Evolutionary conservation across 129 eudicot species (phyloP).

Genomic region (Arctium lappa): DNA sequence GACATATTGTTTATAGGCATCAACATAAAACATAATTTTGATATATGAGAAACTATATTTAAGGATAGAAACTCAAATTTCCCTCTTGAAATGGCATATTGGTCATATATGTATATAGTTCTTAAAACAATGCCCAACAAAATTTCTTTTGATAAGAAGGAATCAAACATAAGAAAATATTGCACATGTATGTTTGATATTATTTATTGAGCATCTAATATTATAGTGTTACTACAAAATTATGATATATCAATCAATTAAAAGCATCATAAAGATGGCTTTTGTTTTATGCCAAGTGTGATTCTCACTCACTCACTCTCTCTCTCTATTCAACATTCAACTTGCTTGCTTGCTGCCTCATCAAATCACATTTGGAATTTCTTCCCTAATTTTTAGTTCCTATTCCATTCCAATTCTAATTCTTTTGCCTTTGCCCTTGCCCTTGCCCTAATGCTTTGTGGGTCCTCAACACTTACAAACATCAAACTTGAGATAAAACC

Average conservation of each 20-base stretch:
- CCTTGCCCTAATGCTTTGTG: constrained; percentile 45
- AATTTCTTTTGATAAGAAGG: background rate
- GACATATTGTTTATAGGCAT: background rate
- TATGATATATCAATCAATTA: background rate
- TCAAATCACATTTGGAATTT: constrained; percentile 31
- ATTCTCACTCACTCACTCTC: constrained; percentile 17
- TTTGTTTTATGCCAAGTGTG: constrained; percentile 35
- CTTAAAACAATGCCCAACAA: background rate
- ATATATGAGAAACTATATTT: too few relatives aligned
- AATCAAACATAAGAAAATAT: background rate
- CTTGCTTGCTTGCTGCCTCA: background rate
- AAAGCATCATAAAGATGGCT: constrained; percentile 20
- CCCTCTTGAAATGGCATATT: background rate
- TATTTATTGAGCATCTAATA: constrained; percentile 11
- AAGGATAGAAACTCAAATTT: background rate
- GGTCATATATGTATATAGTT: background rate
- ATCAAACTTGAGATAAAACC: constrained; percentile 29
- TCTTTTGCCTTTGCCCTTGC: constrained; percentile 8
- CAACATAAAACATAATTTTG: background rate
- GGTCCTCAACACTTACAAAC: constrained; percentile 53
- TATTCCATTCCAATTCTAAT: constrained; percentile 15
- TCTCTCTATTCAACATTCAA: constrained; percentile 22
- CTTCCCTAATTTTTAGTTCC: constrained; percentile 26
- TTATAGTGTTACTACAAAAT: background rate
- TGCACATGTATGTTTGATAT: constrained; percentile 17